Base-by-base conservation (phyloP, 352 stramenopile species). In the Globisporangium uncinulatum region DNA sequence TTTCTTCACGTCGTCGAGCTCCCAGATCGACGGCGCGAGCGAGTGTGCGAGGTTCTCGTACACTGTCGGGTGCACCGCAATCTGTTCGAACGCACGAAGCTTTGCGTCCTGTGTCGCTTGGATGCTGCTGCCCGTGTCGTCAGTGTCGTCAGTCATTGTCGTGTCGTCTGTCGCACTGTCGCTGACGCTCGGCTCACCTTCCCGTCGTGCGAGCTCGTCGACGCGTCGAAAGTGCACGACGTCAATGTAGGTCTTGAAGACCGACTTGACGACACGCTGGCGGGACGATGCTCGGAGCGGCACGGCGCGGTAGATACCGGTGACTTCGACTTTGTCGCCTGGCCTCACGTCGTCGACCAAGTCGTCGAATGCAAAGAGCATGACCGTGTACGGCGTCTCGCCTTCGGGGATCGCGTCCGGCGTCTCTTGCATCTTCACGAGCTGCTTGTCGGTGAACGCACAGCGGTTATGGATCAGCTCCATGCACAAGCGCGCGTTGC, bases 221-320 rank as follows among this genome's bases (percentile, higher is more conserved):
- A 97, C 86, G n/a, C 83, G 85, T 20, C 92, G 79, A 77, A 99
- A 99, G 73, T 99, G 97, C 32, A 99, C 88, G 15, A 98, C 97
- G 70, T 99, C 97, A 6, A 99, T 81, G 66, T 99, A 99, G 6
- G 97, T 99, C 59, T 98, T 98, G 76, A 98, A 99, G 2, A 99
- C 92, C 29, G 86, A 97, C 55, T 97, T 97, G 15, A 99, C 79
- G 17, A 97, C 96, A 14, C 94, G 90, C 54, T 98, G 88, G 20
- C 94, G 93, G 0, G 94, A 96, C 61, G 97, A 97, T 0, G 96
- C 82, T 14, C 96, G 86, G 61, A 97, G 86, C 2, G 97, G 90
- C 54, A 99, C 91, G 13, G 97, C 97, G 11, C 96, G 85, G 57
- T 98, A 99, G 62, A 99, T 98, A 11, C 97, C 97, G 3, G 97